Base-by-base conservation (phyloP, 1,139 yeast species). In the Suhomyces chickasaworum region DNA sequence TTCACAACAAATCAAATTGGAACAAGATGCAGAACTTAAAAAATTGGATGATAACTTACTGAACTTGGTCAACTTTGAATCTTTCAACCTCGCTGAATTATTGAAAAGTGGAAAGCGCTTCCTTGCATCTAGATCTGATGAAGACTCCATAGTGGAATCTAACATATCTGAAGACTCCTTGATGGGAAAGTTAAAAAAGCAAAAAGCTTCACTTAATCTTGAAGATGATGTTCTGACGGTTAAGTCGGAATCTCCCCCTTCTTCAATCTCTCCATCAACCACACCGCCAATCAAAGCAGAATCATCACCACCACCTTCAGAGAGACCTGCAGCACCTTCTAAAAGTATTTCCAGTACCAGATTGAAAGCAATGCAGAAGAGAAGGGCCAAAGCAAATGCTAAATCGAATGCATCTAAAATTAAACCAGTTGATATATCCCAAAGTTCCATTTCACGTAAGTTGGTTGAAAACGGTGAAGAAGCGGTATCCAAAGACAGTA, bases 361-460 rank as follows among this genome's bases (percentile, higher is more conserved):
- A 62, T 77, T 90, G 69, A 81, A 90, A 53, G 97, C 97, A 3
- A 84, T 93, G 87, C 97, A 96, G 32, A 88, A 89, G 60, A 79
- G 99, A 58, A 83, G 86, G 60, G 96, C 97, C 1, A 90, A 89
- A 61, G 85, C 81, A 47, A 86, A 82, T 53, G 93, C 93, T 9
- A 86, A 84, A 58, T 71, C 81, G 9, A 77, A 77, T 18, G 68
- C 80, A 7, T 71, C 68, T 47, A 84, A 78, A 49, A 59, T 66
- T 4, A 68, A 78, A 57, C 75, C 88, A 0, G 84, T 89, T 0
- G 97, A 91, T 63, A 70, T 89, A 12, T 84, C 95, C 1, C 87
- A 87, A 58, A 83, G 89, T 57, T 80, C 95, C 0, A 80, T 90
- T 0, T 84, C 95, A 1, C 71, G 87, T 47, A 77, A 80, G 49